Base-by-base conservation (phyloP, 139 green algal species). In the Coelastrella sp. region DNA sequence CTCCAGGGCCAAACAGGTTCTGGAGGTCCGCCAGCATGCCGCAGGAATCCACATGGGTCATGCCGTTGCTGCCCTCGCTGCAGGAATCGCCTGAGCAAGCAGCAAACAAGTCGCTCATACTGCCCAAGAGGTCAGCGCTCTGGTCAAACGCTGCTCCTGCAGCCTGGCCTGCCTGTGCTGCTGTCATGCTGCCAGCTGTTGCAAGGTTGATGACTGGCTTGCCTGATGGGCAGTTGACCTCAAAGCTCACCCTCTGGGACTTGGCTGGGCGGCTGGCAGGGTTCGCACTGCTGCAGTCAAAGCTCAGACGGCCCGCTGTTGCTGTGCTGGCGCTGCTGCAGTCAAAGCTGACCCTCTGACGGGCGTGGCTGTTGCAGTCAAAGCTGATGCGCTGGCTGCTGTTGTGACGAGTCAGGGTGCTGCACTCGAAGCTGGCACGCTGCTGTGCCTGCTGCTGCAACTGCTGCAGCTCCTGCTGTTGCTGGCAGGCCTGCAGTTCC, bases 11-110 rank as follows among this genome's bases (percentile, higher is more conserved):
- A 84, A 90, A 90, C 23, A 90, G 58, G 17, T 19, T 77, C 57
- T 90, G 73, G n/a, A 90, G 74, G 7, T 90, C 85, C 3, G 85
- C 85, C 7, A 90, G 84, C 84, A 89, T 89, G 10, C 73, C 71
- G n/a, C 84, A 83, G 47, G 66, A 82, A 57, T 89, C 84, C 7
- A 83, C 73, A 16, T 73, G 56, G 2, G 71, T 83, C 85, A 90
- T 73, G 0, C 74, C 73, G 6, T 32, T 73, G 13, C 57, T 73
- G 16, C 85, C 74, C n/a, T 83, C 58, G 59, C 74, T 83, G 59
- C 73, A 65, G 57, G 68, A 82, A 60, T 90, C 85, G 4, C 74
- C 85, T 22, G 58, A 83, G 74, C 85, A 83, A 11, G 85, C 85
- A 57, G 85, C 85, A 83, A 90, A 90, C 20, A 90, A 60, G 7